phyloP scores from a whole-genome alignment of 495 filamentous ascomycete genomes.

The Cudoniella acicularis region DNA sequence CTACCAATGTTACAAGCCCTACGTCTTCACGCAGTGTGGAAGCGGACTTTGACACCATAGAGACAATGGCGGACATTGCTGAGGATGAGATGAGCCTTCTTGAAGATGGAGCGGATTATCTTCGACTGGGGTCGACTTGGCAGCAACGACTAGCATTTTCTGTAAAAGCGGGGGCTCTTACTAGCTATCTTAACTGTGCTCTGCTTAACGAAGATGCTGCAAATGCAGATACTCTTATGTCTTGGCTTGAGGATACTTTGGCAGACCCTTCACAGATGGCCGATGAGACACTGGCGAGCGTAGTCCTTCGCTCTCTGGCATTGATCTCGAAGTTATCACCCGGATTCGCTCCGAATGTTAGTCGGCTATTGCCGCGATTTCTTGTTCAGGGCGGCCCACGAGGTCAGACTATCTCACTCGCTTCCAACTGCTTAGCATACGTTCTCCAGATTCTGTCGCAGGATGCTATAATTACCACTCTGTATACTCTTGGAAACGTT shows the following conservation, averaged over 20 bases:
- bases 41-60: constrained; percentile 53
- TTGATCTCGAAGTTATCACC: constrained; percentile 71
- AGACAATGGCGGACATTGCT: constrained; percentile 69
- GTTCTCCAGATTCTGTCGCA: constrained; percentile 77
- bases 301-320: constrained; percentile 76
- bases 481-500: constrained; percentile 92
- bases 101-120: constrained; percentile 86
- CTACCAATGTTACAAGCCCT: constrained; percentile 31
- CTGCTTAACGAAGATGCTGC: constrained; percentile 74
- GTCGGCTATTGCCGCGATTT: constrained; percentile 76
- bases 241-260: constrained; percentile 81
- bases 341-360: constrained; percentile 67
- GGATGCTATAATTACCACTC: constrained; percentile 88
- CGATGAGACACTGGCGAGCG: constrained; percentile 65
- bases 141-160: constrained; percentile 85
- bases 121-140: constrained; percentile 77
- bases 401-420: constrained; percentile 61
- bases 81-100: constrained; percentile 77
- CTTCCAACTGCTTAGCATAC: constrained; percentile 76
- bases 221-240: constrained; percentile 74
- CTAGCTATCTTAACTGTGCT: constrained; percentile 79
- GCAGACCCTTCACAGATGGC: constrained; percentile 77
- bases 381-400: constrained; percentile 75
- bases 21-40: constrained; percentile 36
- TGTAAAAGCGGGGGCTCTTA: constrained; percentile 77